Evolutionary conservation across 306 rosid species (phyloP).

Genomic region (Canavalia gladiata): DNA sequence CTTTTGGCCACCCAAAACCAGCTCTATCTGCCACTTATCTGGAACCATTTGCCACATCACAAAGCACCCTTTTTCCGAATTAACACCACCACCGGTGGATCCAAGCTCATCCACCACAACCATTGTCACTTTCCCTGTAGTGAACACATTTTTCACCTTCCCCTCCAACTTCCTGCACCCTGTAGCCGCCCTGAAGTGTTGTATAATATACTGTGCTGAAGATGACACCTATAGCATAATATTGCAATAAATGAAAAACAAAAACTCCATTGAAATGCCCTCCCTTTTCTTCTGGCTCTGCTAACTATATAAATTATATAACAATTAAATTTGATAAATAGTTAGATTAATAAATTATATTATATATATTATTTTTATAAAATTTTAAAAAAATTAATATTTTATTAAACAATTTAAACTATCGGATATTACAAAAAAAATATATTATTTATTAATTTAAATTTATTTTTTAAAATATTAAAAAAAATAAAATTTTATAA

Average conservation of each 20-base stretch:
- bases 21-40: conserved; percentile 91
- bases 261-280: not conserved
- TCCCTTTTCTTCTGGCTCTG: not conserved
- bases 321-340: no score
- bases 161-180: conserved; percentile 92
- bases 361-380: no score
- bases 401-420: no score
- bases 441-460: no score
- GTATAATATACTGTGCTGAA: conserved; percentile 83
- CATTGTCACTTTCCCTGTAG: conserved; percentile 88
- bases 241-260: conserved; percentile 3
- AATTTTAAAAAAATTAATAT: no score
- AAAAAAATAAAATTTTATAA: not conserved
- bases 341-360: no score
- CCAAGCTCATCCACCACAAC: conserved; percentile 70
- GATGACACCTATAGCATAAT: conserved; percentile 67
- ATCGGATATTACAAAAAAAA: no score
- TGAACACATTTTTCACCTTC: conserved; percentile 73
- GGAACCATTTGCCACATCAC: conserved; percentile 99
- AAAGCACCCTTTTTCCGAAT: conserved; percentile 80
- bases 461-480: no score
- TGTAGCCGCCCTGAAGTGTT: conserved; percentile 90
- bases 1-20: conserved; percentile 79
- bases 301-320: no score
- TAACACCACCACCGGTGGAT: conserved; percentile 56